These are phyloP conservation scores for Fusarium dlaminii DNA, from an alignment of 2,329 filamentous ascomycete species.

Conservation along the genomic window DNA sequence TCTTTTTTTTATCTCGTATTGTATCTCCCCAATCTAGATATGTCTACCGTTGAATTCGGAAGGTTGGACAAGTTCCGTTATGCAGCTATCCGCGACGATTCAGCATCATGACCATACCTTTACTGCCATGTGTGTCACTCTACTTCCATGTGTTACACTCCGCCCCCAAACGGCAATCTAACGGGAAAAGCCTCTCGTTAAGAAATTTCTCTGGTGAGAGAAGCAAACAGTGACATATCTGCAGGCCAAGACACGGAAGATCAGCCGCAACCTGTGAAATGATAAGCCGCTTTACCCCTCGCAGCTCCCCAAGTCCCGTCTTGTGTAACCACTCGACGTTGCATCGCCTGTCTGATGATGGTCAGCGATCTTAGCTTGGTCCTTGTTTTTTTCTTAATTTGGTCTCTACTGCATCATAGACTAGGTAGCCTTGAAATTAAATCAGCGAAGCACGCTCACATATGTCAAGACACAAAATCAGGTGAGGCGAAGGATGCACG, in stretches of 20 bases:
- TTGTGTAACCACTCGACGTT: conserved; percentile 24
- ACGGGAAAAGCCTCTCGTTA: neutral
- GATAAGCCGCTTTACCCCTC: conserved; percentile 27
- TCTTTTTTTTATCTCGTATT: neutral
- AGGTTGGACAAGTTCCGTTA: conserved; percentile 1
- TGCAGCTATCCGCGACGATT: neutral
- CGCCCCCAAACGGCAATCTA: neutral
- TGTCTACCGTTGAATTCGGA: neutral
- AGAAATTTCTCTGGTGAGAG: neutral
- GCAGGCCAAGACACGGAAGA: neutral
- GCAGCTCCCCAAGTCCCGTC: conserved; percentile 31
- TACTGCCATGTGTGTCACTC: neutral
- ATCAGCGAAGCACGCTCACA: neutral
- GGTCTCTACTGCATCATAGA: neutral
- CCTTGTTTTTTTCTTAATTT: neutral
- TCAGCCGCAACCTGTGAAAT: conserved; percentile 15
- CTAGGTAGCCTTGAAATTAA: neutral
- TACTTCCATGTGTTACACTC: neutral
- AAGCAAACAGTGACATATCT: conserved; percentile 1
- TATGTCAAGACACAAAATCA: neutral
- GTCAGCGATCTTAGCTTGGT: neutral
- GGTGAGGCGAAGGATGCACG: neutral
- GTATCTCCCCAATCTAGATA: neutral
- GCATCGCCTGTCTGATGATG: neutral
- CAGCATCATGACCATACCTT: neutral